Percentiles rank a stretch among this genome's conserved stretches.
Conservation (phyloP, 2,329 filamentous ascomycete genomes). For the Ilyonectria destructans region DNA sequence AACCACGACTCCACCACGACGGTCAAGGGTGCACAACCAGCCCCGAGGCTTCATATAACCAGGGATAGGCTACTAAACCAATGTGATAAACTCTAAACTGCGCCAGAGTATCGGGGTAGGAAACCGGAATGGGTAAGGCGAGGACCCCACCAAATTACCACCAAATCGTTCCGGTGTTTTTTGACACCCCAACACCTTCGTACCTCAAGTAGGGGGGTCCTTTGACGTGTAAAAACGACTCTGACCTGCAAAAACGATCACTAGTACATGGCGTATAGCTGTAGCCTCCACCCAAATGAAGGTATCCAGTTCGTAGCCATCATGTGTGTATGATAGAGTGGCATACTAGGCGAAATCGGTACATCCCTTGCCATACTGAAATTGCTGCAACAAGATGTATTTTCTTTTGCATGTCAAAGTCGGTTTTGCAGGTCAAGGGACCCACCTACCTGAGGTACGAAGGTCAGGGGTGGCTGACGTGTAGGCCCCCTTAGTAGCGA, state of each 20-base stretch:
- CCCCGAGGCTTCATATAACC: neutral
- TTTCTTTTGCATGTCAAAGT: neutral
- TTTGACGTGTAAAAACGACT: neutral
- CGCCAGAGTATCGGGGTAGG: conserved; percentile 12
- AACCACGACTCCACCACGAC: neutral
- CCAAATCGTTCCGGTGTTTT: neutral
- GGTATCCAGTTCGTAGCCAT: neutral
- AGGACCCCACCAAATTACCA: neutral
- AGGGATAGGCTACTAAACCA: conserved; percentile 5
- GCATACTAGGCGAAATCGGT: neutral
- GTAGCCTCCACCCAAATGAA: neutral
- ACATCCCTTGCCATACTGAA: neutral
- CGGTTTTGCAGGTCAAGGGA: neutral
- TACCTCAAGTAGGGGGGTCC: neutral
- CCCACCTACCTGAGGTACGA: neutral
- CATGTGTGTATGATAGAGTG: neutral
- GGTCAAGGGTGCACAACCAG: too few relatives aligned
- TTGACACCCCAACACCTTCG: neutral
- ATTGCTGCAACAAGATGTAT: neutral
- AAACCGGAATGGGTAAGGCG: neutral
- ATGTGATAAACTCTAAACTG: conserved; percentile 30
- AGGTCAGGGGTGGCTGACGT: neutral
- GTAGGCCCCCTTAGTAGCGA: conserved; percentile 3
- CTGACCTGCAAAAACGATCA: neutral
- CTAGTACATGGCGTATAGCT: neutral